phyloP scores from a whole-genome alignment of 2,329 filamentous ascomycete genomes.

The Mycosphaerelloides madeirae region DNA sequence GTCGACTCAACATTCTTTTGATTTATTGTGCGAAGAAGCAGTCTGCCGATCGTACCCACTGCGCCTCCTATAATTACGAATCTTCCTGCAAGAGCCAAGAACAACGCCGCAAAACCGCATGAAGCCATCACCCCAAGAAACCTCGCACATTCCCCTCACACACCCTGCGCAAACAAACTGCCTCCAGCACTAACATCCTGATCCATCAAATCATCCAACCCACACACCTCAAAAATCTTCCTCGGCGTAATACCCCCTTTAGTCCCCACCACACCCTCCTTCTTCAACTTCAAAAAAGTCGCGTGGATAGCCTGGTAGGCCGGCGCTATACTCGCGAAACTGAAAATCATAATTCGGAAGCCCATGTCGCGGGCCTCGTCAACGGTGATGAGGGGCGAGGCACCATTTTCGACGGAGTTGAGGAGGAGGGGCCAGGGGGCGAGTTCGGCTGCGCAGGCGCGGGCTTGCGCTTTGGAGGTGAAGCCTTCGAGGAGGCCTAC shows the following conservation, averaged over 20 bases:
- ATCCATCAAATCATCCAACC: constrained; percentile 11
- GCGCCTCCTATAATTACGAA: too few species aligned
- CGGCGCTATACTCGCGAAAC: constrained; percentile 12
- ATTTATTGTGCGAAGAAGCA: too few species aligned
- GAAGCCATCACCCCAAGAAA: too few species aligned
- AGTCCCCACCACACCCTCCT: constrained; percentile 10
- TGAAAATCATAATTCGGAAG: constrained; percentile 53
- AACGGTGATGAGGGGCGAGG: constrained; percentile 50
- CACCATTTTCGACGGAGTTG: constrained; percentile 54
- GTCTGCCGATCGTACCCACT: too few species aligned
- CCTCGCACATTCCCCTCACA: background rate
- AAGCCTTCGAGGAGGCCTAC: constrained; percentile 55
- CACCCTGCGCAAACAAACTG: constrained; percentile 3
- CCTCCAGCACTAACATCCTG: constrained; percentile 10
- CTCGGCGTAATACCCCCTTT: constrained; percentile 11
- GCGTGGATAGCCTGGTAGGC: constrained; percentile 11
- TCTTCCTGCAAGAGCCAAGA: too few species aligned
- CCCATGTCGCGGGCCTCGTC: constrained; percentile 51
- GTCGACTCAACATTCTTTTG: too few species aligned
- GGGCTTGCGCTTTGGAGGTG: constrained; percentile 45
- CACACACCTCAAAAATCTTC: constrained; percentile 15
- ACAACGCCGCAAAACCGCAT: too few species aligned
- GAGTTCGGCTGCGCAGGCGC: constrained; percentile 43
- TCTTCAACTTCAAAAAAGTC: constrained; percentile 14
- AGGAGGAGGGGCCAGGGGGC: constrained; percentile 49